These are phyloP conservation scores for Backusella tarrabulga DNA, from an alignment of 192 early-diverging fungal species.

Conservation along the genomic window DNA sequence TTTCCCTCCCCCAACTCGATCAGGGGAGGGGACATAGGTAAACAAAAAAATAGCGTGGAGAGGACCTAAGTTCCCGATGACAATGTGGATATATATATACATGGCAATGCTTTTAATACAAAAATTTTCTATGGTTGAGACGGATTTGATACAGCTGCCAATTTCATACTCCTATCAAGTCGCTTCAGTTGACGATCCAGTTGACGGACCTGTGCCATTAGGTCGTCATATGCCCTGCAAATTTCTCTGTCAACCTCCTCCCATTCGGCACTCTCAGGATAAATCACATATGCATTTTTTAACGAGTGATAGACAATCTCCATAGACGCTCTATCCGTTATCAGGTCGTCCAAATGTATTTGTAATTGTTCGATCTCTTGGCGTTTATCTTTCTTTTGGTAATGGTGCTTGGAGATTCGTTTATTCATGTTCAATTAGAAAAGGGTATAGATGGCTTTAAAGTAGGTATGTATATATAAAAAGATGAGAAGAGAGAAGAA, in stretches of 20 bases:
- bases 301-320: slow-evolving; percentile 5
- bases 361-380: slow-evolving; percentile 1
- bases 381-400: background rate
- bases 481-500: background rate
- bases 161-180: slow-evolving; percentile 1
- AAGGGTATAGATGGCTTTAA: background rate
- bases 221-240: slow-evolving; percentile 11
- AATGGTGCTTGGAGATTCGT: background rate
- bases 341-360: background rate
- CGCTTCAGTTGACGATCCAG: slow-evolving; percentile 8
- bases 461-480: background rate
- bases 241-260: slow-evolving; percentile 13
- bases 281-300: slow-evolving; percentile 8
- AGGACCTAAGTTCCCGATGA: background rate
- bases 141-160: background rate
- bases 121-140: background rate
- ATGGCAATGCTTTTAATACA: background rate
- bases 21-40: background rate
- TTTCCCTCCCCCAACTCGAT: background rate
- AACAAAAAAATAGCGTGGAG: background rate
- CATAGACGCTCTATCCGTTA: slow-evolving; percentile 3
- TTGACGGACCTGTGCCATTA: slow-evolving; percentile 12
- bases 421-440: background rate
- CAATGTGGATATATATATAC: background rate
- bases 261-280: background rate